Conservation (phyloP, 495 filamentous ascomycete genomes). For the Hyphodiscus hymeniophilus region DNA sequence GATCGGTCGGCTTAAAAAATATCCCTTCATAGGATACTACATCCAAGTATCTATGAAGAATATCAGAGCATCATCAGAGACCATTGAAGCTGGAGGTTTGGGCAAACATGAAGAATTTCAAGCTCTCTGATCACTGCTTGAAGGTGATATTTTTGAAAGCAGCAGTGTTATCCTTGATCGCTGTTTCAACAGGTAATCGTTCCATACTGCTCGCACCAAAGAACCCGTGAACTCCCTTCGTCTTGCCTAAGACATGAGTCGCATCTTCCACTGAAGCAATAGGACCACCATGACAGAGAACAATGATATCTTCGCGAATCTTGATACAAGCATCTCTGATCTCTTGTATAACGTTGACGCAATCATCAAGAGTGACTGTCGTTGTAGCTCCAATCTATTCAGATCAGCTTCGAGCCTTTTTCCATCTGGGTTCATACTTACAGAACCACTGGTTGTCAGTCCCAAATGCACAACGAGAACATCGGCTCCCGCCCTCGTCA, state of each 20-base stretch:
- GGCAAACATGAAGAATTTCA: too few relatives aligned
- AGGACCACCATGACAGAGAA: constrained; percentile 63
- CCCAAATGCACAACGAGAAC: constrained; percentile 64
- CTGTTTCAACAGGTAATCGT: constrained; percentile 58
- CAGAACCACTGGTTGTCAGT: constrained; percentile 51
- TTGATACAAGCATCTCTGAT: constrained; percentile 51
- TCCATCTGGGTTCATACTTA: too few relatives aligned
- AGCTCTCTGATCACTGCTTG: too few relatives aligned
- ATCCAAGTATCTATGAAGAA: too few relatives aligned
- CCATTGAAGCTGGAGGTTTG: too few relatives aligned
- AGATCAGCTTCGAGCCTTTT: too few relatives aligned
- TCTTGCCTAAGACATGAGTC: constrained; percentile 48
- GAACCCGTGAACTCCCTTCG: constrained; percentile 58
- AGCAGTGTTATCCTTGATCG: constrained; percentile 52
- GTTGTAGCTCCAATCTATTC: constrained; percentile 46
- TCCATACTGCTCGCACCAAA: constrained; percentile 68
- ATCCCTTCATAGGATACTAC: too few relatives aligned
- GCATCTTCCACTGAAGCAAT: constrained; percentile 56
- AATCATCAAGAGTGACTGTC: constrained; percentile 53
- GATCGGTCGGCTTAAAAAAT: too few relatives aligned
- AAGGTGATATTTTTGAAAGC: constrained; percentile 44
- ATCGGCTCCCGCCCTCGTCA: constrained; percentile 58
- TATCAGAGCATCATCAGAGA: too few relatives aligned
- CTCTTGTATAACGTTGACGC: constrained; percentile 48
- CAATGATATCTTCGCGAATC: constrained; percentile 49